Conservation (phyloP, 257 asterid genomes). For the Scutellaria minor region DNA sequence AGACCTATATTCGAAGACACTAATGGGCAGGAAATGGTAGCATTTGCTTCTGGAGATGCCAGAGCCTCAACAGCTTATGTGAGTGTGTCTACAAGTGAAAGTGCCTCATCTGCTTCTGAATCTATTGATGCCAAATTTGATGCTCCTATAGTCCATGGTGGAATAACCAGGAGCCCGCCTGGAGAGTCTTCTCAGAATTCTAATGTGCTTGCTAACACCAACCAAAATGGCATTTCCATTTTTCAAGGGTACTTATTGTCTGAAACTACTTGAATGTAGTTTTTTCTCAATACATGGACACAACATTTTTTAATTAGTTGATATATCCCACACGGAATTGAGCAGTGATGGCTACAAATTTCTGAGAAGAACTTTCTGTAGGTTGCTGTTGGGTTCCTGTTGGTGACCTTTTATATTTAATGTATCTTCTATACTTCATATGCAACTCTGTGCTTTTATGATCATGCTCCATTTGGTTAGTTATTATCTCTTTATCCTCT, state of each 20-base stretch:
- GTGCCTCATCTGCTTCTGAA: slow-evolving; percentile 44
- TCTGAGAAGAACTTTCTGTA: slow-evolving; percentile 7
- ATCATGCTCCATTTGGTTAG: slow-evolving; percentile 11
- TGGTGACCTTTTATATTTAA: slow-evolving; percentile 25
- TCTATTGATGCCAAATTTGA: slow-evolving; percentile 45
- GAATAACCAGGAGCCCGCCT: slow-evolving; percentile 46
- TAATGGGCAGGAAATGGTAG: slow-evolving; percentile 65
- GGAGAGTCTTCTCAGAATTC: slow-evolving; percentile 53
- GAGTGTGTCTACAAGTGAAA: slow-evolving; percentile 48
- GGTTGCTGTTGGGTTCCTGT: not conserved
- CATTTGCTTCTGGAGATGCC: slow-evolving; percentile 67
- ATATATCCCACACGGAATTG: not conserved
- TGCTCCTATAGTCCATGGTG: slow-evolving; percentile 68
- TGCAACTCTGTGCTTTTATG: not conserved
- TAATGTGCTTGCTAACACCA: slow-evolving; percentile 44
- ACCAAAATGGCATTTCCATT: slow-evolving; percentile 62
- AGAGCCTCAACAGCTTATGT: slow-evolving; percentile 34
- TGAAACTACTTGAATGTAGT: slow-evolving; percentile 10
- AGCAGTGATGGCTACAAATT: not conserved
- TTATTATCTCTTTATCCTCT: slow-evolving; percentile 23
- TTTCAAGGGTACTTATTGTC: slow-evolving; percentile 75
- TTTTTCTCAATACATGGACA: not conserved
- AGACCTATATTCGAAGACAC: slow-evolving; percentile 50
- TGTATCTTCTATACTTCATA: slow-evolving; percentile 3
- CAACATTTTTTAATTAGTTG: slow-evolving; percentile 11